Evolutionary conservation across 2,329 filamentous ascomycete species (phyloP).

Genomic region (Neodidymelliopsis sp.): DNA sequence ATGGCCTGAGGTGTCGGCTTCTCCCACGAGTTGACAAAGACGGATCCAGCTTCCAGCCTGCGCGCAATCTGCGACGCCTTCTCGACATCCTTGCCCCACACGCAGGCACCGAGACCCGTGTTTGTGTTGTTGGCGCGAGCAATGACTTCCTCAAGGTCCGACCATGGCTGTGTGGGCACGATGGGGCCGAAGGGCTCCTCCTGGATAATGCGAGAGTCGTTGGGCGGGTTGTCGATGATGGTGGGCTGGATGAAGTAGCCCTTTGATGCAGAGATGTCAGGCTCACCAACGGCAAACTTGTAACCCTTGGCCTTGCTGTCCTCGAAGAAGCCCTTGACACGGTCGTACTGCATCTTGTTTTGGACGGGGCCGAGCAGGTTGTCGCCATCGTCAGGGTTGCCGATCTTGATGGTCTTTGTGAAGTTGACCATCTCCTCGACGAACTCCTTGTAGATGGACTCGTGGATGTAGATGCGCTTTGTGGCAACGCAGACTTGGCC

Average conservation of each 20-base stretch:
- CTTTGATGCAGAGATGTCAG: slow-evolving; percentile 41
- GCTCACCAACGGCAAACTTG: slow-evolving; percentile 60
- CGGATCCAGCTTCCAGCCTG: slow-evolving; percentile 61
- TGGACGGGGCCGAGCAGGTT: slow-evolving; percentile 67
- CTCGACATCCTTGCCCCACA: slow-evolving; percentile 55
- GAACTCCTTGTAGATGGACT: slow-evolving; percentile 49
- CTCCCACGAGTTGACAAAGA: slow-evolving; percentile 63
- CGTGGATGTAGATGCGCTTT: slow-evolving; percentile 50
- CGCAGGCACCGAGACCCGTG: slow-evolving; percentile 61
- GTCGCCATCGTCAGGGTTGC: slow-evolving; percentile 49
- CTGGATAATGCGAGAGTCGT: slow-evolving; percentile 63
- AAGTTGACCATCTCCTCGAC: slow-evolving; percentile 54
- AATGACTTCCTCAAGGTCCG: slow-evolving; percentile 61
- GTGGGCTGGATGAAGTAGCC: slow-evolving; percentile 69
- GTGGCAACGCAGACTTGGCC: slow-evolving; percentile 58
- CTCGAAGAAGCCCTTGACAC: slow-evolving; percentile 63
- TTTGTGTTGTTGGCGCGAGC: slow-evolving; percentile 57
- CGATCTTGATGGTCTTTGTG: slow-evolving; percentile 54
- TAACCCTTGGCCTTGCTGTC: slow-evolving; percentile 64
- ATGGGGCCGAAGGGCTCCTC: slow-evolving; percentile 73
- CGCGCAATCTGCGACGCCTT: slow-evolving; percentile 58
- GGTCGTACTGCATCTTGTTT: slow-evolving; percentile 71
- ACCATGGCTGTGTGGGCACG: slow-evolving; percentile 70
- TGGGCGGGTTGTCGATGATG: slow-evolving; percentile 66
- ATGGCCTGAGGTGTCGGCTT: slow-evolving; percentile 56